phyloP scores from a whole-genome alignment of 169 alveolate species.

The Babesia ovis region DNA sequence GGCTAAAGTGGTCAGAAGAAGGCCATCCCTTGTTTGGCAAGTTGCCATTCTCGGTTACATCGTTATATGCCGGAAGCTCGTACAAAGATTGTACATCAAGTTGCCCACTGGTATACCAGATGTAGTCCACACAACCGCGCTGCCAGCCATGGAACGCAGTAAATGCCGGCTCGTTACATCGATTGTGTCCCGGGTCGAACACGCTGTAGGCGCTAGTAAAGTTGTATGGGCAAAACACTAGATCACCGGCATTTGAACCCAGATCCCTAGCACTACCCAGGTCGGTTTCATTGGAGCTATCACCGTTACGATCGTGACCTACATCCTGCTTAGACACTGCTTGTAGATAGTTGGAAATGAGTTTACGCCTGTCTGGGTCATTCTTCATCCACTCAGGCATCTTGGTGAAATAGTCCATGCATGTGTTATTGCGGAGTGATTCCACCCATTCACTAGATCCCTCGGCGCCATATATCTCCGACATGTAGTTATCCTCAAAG shows the following conservation, averaged over 20 bases:
- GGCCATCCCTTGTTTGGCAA: constrained; percentile 73
- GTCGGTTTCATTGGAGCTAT: not conserved
- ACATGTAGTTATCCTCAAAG: constrained; percentile 44
- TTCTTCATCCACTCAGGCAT: constrained; percentile 22
- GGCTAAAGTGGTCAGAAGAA: constrained; percentile 71
- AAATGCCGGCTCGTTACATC: constrained; percentile 72
- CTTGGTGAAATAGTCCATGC: constrained; percentile 7
- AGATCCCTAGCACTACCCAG: not conserved
- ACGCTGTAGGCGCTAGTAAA: constrained; percentile 62
- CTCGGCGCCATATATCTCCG: constrained; percentile 48
- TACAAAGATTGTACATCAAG: constrained; percentile 62
- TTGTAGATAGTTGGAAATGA: constrained; percentile 3
- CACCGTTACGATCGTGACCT: not conserved
- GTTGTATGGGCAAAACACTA: constrained; percentile 58
- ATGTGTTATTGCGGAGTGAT: constrained; percentile 3
- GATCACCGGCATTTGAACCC: constrained; percentile 1
- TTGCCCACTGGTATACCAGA: constrained; percentile 70
- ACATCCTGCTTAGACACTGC: constrained; percentile 1
- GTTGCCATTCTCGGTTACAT: constrained; percentile 54
- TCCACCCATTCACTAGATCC: constrained; percentile 15
- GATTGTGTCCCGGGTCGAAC: constrained; percentile 30
- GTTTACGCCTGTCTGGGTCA: not conserved
- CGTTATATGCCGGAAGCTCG: constrained; percentile 62
- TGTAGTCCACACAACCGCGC: constrained; percentile 83
- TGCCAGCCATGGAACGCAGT: constrained; percentile 86